A percentile compares a stretch with the other conserved stretches of the same genome.
These are phyloP conservation scores for Endoconidiophora laricicola DNA, from an alignment of 2,329 filamentous ascomycete genomes.

Conservation along the genomic window DNA sequence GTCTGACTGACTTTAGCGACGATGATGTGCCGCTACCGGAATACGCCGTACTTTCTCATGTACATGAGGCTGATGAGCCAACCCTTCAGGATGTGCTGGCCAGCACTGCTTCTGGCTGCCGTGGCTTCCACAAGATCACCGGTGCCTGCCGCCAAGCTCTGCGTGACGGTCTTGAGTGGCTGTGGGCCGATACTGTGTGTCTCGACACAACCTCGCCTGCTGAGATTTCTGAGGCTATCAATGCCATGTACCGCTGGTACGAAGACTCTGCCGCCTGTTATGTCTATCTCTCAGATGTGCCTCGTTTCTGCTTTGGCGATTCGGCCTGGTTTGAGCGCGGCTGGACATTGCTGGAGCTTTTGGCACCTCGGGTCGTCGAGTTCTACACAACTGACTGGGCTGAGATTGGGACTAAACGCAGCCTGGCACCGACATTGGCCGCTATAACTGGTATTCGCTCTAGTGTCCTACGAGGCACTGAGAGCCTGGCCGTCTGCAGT, in stretches of 20 bases:
- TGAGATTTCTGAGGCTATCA: constrained; percentile 18
- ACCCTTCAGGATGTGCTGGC: constrained; percentile 15
- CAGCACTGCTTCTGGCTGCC: constrained; percentile 3
- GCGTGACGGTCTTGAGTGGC: constrained; percentile 15
- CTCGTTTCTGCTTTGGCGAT: constrained; percentile 13
- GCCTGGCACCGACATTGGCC: constrained; percentile 14
- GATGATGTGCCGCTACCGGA: constrained; percentile 12
- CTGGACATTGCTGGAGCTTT: constrained; percentile 20
- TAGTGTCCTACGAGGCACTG: constrained; percentile 13
- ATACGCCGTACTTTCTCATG: constrained; percentile 21
- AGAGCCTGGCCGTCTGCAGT: constrained; percentile 7
- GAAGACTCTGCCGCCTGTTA: constrained; percentile 16
- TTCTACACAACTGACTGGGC: constrained; percentile 19
- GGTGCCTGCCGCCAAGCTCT: constrained; percentile 14
- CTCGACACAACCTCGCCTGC: constrained; percentile 18
- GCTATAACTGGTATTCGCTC: constrained; percentile 16
- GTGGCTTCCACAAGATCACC: constrained; percentile 15
- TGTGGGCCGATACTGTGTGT: constrained; percentile 19
- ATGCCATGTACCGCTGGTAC: constrained; percentile 19
- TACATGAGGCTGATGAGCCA: constrained; percentile 19
- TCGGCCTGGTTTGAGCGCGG: constrained; percentile 17
- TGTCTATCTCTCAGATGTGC: constrained; percentile 16
- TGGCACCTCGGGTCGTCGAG: constrained; percentile 17
- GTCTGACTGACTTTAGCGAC: constrained; percentile 8
- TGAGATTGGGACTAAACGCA: constrained; percentile 17